phyloP scores from a whole-genome alignment of 2,329 filamentous ascomycete genomes.

The Ophiostoma novo-ulmi region DNA sequence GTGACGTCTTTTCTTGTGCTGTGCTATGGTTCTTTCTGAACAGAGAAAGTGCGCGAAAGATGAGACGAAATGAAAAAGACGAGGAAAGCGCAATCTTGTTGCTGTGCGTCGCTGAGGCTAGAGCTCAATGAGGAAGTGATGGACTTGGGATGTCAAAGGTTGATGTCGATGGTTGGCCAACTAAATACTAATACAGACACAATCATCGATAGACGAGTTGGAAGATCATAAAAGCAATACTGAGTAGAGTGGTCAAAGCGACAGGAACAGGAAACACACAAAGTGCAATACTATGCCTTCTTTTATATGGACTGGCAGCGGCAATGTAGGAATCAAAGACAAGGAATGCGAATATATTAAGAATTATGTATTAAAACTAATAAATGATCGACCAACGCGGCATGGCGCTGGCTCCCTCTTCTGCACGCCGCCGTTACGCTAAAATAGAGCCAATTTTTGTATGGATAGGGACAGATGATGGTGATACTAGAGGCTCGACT shows the following conservation, averaged over 20 bases:
- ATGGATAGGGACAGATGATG: neutral
- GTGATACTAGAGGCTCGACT: neutral
- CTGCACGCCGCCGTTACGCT: conserved; percentile 19
- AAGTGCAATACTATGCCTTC: neutral
- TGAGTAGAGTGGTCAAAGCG: too few species aligned
- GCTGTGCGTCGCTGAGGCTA: neutral
- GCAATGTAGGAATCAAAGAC: neutral
- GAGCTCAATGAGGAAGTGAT: neutral
- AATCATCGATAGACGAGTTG: neutral
- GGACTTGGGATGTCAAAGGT: neutral
- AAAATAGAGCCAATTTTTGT: conserved; percentile 15
- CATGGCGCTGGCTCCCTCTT: conserved; percentile 15
- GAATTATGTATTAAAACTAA: neutral
- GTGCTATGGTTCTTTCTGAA: neutral
- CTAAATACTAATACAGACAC: neutral
- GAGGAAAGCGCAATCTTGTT: neutral
- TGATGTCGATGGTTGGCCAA: neutral
- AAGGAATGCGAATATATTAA: neutral
- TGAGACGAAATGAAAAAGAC: neutral
- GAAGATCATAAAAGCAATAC: neutral
- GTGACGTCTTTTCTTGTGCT: neutral
- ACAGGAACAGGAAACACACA: neutral
- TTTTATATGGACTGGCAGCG: neutral
- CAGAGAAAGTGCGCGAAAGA: neutral
- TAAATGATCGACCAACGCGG: neutral